Evolutionary conservation across 2,329 filamentous ascomycete genomes (phyloP), one percentile per base, ranked within the genome.

Genomic region (Podosphaera fusca): DNA sequence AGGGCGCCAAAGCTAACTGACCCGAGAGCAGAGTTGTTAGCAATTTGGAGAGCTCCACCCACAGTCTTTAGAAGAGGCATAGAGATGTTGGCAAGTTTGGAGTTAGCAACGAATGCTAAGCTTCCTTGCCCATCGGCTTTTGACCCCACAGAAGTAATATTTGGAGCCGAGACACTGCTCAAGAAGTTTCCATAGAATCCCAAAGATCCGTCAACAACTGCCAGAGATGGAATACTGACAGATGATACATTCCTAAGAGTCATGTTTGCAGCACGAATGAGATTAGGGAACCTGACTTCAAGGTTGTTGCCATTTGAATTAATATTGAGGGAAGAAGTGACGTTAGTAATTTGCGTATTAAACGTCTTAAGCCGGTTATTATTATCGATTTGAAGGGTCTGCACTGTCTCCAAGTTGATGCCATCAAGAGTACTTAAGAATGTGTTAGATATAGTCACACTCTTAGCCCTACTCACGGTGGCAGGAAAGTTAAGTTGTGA

Each of bases 361-460:
- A 94, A 85, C 60, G 74, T 75, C 67, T 78, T 79, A 64, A 98
- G 77, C 68, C 84, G 82, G 60, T 73, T 74, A 80, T 96, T 96
- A 82, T 95, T 95, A 78, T 86, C 84, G 71, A 98, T 84, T 69
- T 85, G 75, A 69, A 98, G 79, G 63, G 73, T 75, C 58, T 79
- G 76, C 57, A 87, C 82, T n/a, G 77, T 76, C 61, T 79, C 71
- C 61, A 96, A 76, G 69, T 87, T 84, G 69, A 98, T 85, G 67
- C 87, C 88, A 63, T 82, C 75, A 59, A 98, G 78, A 62, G 77
- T 80, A 69, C 74, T 77, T 64, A 98, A 79, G 70, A 82, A 81
- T 55, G 92, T 98, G 75, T 98, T 92, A 71, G 81, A 78, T 69
- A 98, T 89, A 63, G 73, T 71, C 64, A 98, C 78, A 61, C 73